A percentile compares a stretch with the other conserved stretches of the same genome.
These are phyloP conservation scores for Verticillium tricorpus DNA, from an alignment of 2,329 filamentous ascomycete genomes.

Conservation along the genomic window DNA sequence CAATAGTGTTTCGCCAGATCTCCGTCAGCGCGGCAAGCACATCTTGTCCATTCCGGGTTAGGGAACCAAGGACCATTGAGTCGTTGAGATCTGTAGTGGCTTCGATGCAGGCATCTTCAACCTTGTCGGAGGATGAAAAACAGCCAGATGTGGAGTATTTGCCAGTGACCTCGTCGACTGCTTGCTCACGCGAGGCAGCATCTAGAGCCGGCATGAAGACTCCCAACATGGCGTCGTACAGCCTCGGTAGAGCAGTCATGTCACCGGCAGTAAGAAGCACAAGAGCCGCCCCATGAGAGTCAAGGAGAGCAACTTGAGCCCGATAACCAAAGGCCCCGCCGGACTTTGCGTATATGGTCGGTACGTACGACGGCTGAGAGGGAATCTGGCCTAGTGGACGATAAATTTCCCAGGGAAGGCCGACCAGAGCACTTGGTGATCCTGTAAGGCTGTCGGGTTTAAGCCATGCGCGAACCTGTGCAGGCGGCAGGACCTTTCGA, in stretches of 20 bases:
- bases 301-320: conserved; percentile 27
- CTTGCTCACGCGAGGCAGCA: conserved; percentile 19
- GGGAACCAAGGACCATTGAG: too few relatives aligned
- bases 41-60: too few relatives aligned
- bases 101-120: too few relatives aligned
- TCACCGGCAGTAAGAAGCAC: conserved; percentile 26
- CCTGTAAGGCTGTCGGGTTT: conserved; percentile 27
- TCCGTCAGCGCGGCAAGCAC: too few relatives aligned
- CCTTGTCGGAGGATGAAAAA: too few relatives aligned
- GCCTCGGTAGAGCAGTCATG: conserved; percentile 18
- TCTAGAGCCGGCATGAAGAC: conserved; percentile 23
- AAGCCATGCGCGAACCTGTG: conserved; percentile 25
- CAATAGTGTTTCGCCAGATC: too few relatives aligned
- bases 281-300: conserved; percentile 28
- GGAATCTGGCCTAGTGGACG: conserved; percentile 20
- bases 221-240: conserved; percentile 22
- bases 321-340: conserved; percentile 28
- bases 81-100: too few relatives aligned
- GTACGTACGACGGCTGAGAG: conserved; percentile 21
- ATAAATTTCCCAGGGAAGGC: conserved; percentile 33
- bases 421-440: conserved; percentile 22
- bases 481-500: conserved; percentile 16
- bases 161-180: conserved; percentile 13
- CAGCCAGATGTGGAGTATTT: conserved; percentile 8
- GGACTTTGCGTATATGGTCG: conserved; percentile 26